A percentile compares a stretch with the other conserved stretches of the same genome.
phyloP scores from a whole-genome alignment of 2,329 filamentous ascomycete species.

The Cladophialophora carrionii region DNA sequence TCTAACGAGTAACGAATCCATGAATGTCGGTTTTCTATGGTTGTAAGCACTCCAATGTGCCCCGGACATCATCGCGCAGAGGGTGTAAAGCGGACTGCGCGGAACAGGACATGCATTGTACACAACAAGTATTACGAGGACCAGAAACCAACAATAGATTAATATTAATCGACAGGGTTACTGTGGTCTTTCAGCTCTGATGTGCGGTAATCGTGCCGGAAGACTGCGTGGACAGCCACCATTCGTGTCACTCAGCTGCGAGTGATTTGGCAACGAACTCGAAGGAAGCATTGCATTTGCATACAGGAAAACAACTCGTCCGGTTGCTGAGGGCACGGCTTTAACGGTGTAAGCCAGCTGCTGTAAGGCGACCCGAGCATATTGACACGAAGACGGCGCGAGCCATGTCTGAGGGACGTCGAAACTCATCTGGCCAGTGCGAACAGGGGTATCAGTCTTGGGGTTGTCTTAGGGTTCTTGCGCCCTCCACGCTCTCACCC shows the following conservation, averaged over 20 bases:
- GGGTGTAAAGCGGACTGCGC: slow-evolving; percentile 2
- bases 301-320: not conserved
- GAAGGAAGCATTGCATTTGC: not conserved
- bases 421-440: not conserved
- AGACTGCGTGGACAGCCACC: not conserved
- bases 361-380: not conserved
- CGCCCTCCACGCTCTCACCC: too few species aligned
- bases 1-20: slow-evolving; percentile 25
- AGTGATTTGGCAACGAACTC: not conserved
- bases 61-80: not conserved
- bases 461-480: too few species aligned
- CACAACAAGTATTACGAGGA: slow-evolving; percentile 1
- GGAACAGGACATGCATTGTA: slow-evolving; percentile 10
- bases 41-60: slow-evolving; percentile 13
- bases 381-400: not conserved
- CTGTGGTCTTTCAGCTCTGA: not conserved
- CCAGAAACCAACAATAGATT: slow-evolving; percentile 6
- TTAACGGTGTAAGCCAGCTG: not conserved
- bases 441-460: too few species aligned
- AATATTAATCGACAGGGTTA: slow-evolving; percentile 2
- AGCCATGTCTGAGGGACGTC: not conserved
- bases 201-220: not conserved
- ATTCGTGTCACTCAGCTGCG: not conserved
- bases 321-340: slow-evolving; percentile 7
- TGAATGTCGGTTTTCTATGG: slow-evolving; percentile 14